Base-by-base conservation (phyloP, 2,329 filamentous ascomycete genomes). In the Fonsecaea pedrosoi region DNA sequence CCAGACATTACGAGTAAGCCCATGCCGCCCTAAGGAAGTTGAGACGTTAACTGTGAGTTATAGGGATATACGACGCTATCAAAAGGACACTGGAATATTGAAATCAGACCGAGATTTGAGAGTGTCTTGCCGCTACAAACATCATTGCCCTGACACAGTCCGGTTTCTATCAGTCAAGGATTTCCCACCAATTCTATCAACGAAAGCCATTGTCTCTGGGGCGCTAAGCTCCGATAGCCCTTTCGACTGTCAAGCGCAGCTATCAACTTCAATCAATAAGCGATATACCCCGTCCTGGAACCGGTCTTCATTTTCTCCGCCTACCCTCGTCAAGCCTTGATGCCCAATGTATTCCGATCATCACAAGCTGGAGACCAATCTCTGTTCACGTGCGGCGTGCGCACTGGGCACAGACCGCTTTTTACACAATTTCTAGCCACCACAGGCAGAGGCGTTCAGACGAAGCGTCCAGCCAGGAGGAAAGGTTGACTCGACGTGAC, bases 1-100 rank as follows among this genome's bases (percentile, higher is more conserved):
- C 94, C 94, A 0, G 94, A 97, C 79, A 90, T 96, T 73, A 87
- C 91, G 13, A 89, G 93, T 96, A 82, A 88, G 92, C 90, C 50
- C 3, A 13, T 53, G 40, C 53, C 34, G 8, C 12, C 61, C 35
- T 18, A 38, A 32, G 18, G 3, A 15, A n/a, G 56, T 4, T 34
- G 21, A 60, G 32, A 13, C 50, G 40, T 60, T 67, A 38, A 67
- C 56, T 12, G 30, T 32, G 10, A 38, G 13, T 5, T 35, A 30
- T 18, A 69, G 89, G 90, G 75, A 84, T 92, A 73, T 92, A 90
- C 68, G 89, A 92, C 73, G 86, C 85, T 18, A 89, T 92, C 71
- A 90, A 89, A 77, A 86, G 84, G 73, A 83, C 87, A 1, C 75
- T 92, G 61, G 82, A 89, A 15, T 92, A 90, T 75, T 92, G 78